Evolutionary conservation across 2,329 filamentous ascomycete species (phyloP).

Genomic region (Fusarium lyarnte): DNA sequence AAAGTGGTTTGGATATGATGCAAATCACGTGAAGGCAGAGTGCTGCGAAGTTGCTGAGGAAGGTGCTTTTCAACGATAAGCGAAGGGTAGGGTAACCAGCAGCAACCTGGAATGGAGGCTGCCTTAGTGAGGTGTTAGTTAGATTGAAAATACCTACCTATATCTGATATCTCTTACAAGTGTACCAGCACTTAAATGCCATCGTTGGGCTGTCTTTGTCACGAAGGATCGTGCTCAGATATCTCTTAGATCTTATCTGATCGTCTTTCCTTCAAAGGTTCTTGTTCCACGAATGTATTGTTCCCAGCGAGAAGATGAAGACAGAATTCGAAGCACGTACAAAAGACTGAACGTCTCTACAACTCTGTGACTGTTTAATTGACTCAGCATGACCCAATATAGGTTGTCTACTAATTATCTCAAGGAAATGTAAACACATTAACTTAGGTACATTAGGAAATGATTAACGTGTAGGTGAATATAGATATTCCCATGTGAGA

Average conservation of each 20-base stretch:
- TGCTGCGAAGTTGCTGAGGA: constrained; percentile 1
- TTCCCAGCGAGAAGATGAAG: background rate
- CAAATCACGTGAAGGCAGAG: constrained; percentile 28
- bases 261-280: background rate
- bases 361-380: background rate
- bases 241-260: background rate
- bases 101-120: background rate
- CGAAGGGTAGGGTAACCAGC: background rate
- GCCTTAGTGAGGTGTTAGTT: background rate
- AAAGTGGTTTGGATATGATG: constrained; percentile 5
- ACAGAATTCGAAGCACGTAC: background rate
- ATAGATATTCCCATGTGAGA: background rate
- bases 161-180: background rate
- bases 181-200: background rate
- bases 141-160: background rate
- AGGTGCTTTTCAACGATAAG: background rate
- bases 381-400: background rate
- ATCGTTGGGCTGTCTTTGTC: background rate
- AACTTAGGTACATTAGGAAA: background rate
- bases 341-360: background rate
- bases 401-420: too few relatives aligned
- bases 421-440: background rate
- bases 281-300: background rate
- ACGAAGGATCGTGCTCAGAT: background rate
- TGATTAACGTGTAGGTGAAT: background rate